Percentiles rank a stretch among this genome's conserved stretches.
Conservation (phyloP, 2,329 filamentous ascomycete species). For the Cladosporium velox region DNA sequence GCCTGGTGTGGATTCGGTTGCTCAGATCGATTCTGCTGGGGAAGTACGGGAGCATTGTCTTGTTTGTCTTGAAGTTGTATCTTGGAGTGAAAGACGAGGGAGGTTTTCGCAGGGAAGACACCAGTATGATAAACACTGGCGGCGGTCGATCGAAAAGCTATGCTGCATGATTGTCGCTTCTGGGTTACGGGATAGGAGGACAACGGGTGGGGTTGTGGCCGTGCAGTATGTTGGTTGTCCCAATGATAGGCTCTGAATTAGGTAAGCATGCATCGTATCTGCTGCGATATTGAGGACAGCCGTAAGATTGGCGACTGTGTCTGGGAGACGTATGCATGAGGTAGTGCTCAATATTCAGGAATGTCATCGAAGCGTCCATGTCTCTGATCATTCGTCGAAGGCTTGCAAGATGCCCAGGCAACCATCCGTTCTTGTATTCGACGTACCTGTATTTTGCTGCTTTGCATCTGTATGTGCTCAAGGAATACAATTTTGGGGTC, state of each 20-base stretch:
- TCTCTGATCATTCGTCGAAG: neutral
- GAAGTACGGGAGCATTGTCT: neutral
- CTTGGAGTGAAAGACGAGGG: neutral
- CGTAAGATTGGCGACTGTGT: neutral
- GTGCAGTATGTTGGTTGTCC: neutral
- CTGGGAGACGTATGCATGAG: neutral
- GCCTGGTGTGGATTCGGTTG: neutral
- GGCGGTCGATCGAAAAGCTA: neutral
- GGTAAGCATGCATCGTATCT: neutral
- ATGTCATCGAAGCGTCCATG: neutral
- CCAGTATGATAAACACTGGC: neutral
- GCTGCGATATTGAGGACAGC: neutral
- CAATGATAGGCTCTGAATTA: neutral
- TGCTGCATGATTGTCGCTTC: neutral
- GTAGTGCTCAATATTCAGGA: neutral
- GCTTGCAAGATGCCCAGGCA: neutral
- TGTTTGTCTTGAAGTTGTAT: neutral
- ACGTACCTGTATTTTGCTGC: neutral
- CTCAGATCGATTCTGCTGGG: neutral
- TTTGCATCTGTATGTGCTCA: neutral
- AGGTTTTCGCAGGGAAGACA: neutral
- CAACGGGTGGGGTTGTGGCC: neutral
- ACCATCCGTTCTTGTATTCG: neutral
- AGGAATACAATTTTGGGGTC: neutral
- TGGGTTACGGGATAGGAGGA: neutral